Base-by-base conservation (phyloP, 2,329 filamentous ascomycete genomes). In the Dendryphion nanum region DNA sequence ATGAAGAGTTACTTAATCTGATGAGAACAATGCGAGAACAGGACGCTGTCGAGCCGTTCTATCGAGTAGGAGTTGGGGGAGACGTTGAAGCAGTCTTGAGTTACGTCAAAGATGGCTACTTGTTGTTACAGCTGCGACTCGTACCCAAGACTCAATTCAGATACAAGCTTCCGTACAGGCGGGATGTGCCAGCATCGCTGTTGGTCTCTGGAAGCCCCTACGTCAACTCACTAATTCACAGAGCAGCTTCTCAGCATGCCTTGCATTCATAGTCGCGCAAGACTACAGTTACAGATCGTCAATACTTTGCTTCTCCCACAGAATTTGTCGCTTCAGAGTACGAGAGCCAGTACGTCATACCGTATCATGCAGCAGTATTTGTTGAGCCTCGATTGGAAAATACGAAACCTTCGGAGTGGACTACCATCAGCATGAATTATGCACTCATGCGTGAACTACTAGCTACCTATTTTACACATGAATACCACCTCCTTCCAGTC, bases 1-100 rank as follows among this genome's bases (percentile, higher is more conserved):
- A 37, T 17, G 35, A 37, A 23, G 35, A 37, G 23, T 16, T 37
- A 8, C n/a, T 37, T 14, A 26, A 37, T 10, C n/a, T 37, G 35
- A n/a, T 37, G 5, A 37, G 15, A 15, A 37, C 10, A 13, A 3
- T 37, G 15, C 18, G 16, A 30, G 35, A 37, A 18, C 23, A 24
- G 17, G 23, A 37, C 10, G n/a, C 35, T 5, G 6, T 37, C 5
- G 23, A 37, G 14, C 16, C 30, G 3, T 16, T 37, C 17, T 26
- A 26, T 3, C 35, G 16, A n/a, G 20, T 37, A 12, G 30, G 23
- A 19, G 23, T 15, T 18, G 35, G 35, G 4, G 19, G 6, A 6
- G 35, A 37, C 15, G 23, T 30, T 4, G 4, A 37, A 16, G 3
- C 5, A 3, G 10, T 37, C 12, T n/a, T 35, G 14, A 35, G 17